Evolutionary conservation across 805 yeast genomes (phyloP), one percentile per base, ranked within the genome.

Genomic region (Hanseniaspora occidentalis): DNA sequence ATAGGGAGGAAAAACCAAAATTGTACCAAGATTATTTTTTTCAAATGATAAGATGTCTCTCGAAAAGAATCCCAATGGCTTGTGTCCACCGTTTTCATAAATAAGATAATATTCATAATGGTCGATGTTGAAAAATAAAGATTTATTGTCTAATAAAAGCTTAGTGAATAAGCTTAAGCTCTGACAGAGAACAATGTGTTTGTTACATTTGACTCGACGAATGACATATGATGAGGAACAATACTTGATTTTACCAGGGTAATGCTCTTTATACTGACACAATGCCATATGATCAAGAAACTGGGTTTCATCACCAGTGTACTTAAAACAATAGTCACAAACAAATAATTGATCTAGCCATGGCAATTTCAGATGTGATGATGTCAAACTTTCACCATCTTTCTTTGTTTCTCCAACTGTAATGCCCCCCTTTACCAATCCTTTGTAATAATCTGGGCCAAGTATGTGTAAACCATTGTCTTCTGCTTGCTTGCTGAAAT

Each of bases 21-120:
- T 82, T 54, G 97, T 92, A 0, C 96, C 96, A 29, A 92, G 64
- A 54, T 89, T 92, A 56, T 88, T 84, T 39, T 75, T 70, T 40
- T 83, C 89, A 58, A 71, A 69, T 0, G 95, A 78, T 0, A 81
- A 63, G 35, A 80, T 62, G 52, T 92, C 98, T 50, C 84, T 83
- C 11, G 96, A 86, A 53, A 85, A 92, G 54, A 85, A 92, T 1
- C 96, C 98, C 79, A 88, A 78, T 2, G 89, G 88, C 39, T 62
- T 56, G 48, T 61, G 47, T 45, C 65, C 39, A 38, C 51, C 64
- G 2, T 57, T 58, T 20, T 82, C 79, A 54, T 79, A 84, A 2
- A 78, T 65, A 21, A 85, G 69, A 56, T 77, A 92, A 57, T 85
- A 84, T 45, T 83, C 88, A 58, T 82, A 89, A 41, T 73, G 71